Conservation (phyloP, 768 basidiomycete species). For the Lentinula sp. region DNA sequence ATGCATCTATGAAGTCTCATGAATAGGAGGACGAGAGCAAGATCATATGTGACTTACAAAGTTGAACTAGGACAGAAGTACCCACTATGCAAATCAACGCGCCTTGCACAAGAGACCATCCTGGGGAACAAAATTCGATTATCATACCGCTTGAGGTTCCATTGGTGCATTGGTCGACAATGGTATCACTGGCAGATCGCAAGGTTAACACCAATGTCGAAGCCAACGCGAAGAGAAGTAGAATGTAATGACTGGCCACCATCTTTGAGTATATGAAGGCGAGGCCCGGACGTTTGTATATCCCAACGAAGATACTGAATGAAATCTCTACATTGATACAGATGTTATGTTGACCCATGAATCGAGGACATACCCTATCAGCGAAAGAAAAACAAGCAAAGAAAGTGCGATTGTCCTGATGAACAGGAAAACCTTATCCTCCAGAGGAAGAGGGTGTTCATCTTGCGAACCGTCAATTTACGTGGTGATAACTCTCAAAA, state of each 20-base stretch:
- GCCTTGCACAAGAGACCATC: slow-evolving; percentile 10
- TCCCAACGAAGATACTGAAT: slow-evolving; percentile 11
- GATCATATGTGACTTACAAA: slow-evolving; percentile 8
- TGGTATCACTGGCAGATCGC: slow-evolving; percentile 3
- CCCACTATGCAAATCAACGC: slow-evolving; percentile 12
- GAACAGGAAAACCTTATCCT: slow-evolving; percentile 10
- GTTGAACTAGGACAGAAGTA: slow-evolving; percentile 7
- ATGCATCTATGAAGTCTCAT: slow-evolving; percentile 6
- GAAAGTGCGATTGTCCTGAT: slow-evolving; percentile 14
- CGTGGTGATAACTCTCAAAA: background rate
- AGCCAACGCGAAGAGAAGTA: slow-evolving; percentile 9
- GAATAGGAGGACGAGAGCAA: background rate
- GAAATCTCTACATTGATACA: background rate
- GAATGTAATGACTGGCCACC: slow-evolving; percentile 10
- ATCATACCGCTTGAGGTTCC: slow-evolving; percentile 10
- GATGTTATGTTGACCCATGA: background rate
- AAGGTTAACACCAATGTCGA: slow-evolving; percentile 10
- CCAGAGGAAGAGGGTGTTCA: slow-evolving; percentile 11
- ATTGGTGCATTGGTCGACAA: slow-evolving; percentile 10
- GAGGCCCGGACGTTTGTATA: slow-evolving; percentile 6
- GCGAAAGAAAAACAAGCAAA: slow-evolving; percentile 12
- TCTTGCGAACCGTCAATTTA: background rate
- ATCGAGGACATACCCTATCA: slow-evolving; percentile 11
- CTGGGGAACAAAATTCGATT: slow-evolving; percentile 14
- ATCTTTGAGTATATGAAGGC: slow-evolving; percentile 14